phyloP scores from a whole-genome alignment of 148 eudicot genomes.

The Tetragonia tetragonoides region DNA sequence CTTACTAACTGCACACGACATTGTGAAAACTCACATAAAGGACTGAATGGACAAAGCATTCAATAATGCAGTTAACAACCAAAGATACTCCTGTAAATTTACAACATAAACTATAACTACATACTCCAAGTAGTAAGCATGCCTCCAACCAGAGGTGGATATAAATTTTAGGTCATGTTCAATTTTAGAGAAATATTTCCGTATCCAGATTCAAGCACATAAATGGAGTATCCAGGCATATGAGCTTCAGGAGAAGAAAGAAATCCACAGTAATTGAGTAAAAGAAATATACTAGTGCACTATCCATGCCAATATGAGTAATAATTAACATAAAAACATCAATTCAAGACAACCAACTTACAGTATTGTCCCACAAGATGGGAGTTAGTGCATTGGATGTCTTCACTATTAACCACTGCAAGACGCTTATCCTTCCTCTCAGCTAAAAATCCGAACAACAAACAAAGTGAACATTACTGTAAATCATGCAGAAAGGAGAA shows the following conservation, averaged over 20 bases:
- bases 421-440: constrained; percentile 72
- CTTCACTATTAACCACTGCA: constrained; percentile 43
- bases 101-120: no score
- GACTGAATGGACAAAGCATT: no score
- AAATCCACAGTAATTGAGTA: neutral
- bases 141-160: constrained; percentile 56
- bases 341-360: constrained; percentile 33
- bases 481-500: neutral
- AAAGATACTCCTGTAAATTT: no score
- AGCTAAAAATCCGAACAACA: constrained; percentile 38
- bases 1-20: no score
- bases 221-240: constrained; percentile 48
- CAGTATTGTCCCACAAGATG: constrained; percentile 78
- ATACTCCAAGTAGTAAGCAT: constrained; percentile 97
- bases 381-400: constrained; percentile 82
- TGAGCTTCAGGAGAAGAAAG: constrained; percentile 65
- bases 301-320: neutral
- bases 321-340: neutral
- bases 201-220: neutral
- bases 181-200: neutral
- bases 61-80: no score
- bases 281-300: neutral
- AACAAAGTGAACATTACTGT: neutral
- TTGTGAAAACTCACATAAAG: no score
- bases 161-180: neutral